These are phyloP conservation scores for Xanthoceras sorbifolium DNA, from an alignment of 345 rosid genomes.

Conservation along the genomic window DNA sequence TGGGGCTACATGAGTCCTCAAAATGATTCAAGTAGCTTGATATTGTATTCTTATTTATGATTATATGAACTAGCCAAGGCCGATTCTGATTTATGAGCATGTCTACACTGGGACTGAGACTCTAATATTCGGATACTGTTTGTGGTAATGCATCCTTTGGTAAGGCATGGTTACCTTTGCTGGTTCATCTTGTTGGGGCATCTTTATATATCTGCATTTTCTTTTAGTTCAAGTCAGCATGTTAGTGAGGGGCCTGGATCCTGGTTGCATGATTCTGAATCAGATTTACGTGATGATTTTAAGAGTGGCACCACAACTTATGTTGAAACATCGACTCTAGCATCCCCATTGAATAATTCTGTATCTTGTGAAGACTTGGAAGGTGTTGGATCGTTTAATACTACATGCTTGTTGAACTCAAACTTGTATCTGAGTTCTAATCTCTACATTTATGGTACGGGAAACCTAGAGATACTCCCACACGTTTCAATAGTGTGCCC, in stretches of 20 bases:
- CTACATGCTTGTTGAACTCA: constrained; percentile 78
- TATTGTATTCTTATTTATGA: neutral
- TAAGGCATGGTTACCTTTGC: constrained; percentile 44
- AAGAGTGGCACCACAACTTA: constrained; percentile 19
- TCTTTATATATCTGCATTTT: constrained; percentile 33
- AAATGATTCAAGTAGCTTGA: constrained; percentile 8
- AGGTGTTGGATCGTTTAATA: constrained; percentile 89
- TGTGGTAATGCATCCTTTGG: constrained; percentile 41
- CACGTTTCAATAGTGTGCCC: constrained; percentile 70
- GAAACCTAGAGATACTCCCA: constrained; percentile 75
- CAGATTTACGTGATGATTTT: constrained; percentile 32
- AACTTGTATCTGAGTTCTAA: constrained; percentile 64
- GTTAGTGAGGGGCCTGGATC: constrained; percentile 28
- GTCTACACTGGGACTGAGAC: constrained; percentile 1
- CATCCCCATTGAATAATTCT: constrained; percentile 25
- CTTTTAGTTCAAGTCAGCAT: constrained; percentile 38
- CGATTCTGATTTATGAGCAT: neutral
- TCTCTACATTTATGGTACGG: constrained; percentile 61
- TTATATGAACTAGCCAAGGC: constrained; percentile 1
- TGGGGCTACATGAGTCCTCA: neutral
- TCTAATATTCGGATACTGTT: constrained; percentile 8
- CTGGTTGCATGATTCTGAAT: constrained; percentile 27
- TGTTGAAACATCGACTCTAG: constrained; percentile 25
- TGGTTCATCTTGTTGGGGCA: constrained; percentile 53
- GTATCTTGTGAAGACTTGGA: constrained; percentile 70